Evolutionary conservation across 129 eudicot genomes (phyloP).

Genomic region (Logfia minima): DNA sequence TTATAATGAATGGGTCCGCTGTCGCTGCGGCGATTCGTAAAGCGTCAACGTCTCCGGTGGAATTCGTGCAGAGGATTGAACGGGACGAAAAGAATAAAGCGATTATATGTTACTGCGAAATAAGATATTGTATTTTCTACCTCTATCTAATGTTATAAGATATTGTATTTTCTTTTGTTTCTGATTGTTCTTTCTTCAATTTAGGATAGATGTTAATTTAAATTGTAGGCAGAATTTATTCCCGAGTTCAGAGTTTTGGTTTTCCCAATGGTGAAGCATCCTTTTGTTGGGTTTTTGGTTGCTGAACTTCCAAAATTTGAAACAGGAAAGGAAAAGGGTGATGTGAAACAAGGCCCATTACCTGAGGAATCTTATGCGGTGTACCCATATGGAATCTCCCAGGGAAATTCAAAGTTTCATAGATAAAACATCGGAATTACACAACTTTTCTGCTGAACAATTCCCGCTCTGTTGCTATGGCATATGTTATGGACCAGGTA

Average conservation of each 20-base stretch:
- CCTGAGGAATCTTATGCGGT: conserved; percentile 50
- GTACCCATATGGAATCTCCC: conserved; percentile 54
- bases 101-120: neutral
- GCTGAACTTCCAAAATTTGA: conserved; percentile 80
- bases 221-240: conserved; percentile 76
- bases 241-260: conserved; percentile 84
- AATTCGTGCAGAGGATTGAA: no score
- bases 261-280: conserved; percentile 95
- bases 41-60: no score
- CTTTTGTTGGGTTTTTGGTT: conserved; percentile 94
- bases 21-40: no score
- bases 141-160: no score
- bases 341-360: conserved; percentile 37
- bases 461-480: conserved; percentile 89
- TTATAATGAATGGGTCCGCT: no score
- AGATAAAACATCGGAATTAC: conserved; percentile 49
- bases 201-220: conserved; percentile 54
- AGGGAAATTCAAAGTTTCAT: conserved; percentile 49
- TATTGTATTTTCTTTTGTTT: conserved; percentile 22
- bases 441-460: conserved; percentile 71
- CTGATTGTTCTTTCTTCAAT: conserved; percentile 44
- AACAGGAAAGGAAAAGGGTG: conserved; percentile 40
- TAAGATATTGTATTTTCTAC: conserved; percentile 17
- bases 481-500: conserved; percentile 99
- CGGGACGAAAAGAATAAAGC: no score